phyloP scores from a whole-genome alignment of 192 early-diverging fungal genomes.

The Rhizophlyctis rosea region DNA sequence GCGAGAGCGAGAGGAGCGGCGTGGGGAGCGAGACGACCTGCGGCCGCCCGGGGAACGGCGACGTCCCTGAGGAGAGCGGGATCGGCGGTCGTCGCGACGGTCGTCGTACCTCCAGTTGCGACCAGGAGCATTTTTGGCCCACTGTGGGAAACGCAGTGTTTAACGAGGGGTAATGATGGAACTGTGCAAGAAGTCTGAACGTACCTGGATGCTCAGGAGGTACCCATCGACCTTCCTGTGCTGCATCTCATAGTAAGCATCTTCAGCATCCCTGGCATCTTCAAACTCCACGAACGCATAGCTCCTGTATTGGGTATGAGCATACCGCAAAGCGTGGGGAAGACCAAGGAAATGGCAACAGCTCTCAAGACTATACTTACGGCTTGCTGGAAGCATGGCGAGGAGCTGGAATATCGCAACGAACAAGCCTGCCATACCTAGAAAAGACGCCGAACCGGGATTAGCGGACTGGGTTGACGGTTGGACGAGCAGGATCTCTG shows the following conservation, averaged over 20 bases:
- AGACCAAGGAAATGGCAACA: neutral
- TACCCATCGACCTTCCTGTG: conserved; percentile 27
- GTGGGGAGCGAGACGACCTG: neutral
- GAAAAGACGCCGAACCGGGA: no score
- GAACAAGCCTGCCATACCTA: neutral
- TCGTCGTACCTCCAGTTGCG: neutral
- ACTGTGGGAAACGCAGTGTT: neutral
- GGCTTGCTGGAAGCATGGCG: neutral
- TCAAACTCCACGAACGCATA: conserved; percentile 85
- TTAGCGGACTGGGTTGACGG: no score
- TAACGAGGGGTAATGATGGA: neutral
- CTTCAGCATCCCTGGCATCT: conserved; percentile 78
- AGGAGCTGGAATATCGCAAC: neutral
- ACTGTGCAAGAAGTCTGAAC: neutral
- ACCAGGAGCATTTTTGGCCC: neutral
- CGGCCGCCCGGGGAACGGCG: neutral
- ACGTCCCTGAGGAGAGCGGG: no score
- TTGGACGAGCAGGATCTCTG: no score
- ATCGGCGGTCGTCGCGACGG: no score
- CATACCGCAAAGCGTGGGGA: neutral
- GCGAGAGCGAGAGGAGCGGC: neutral
- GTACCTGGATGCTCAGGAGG: neutral
- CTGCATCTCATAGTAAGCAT: conserved; percentile 84
- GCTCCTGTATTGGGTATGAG: neutral
- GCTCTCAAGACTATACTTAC: neutral